A percentile compares a stretch with the other conserved stretches of the same genome.
Conservation (phyloP, 495 filamentous ascomycete genomes). For the Bacidia rubella region DNA sequence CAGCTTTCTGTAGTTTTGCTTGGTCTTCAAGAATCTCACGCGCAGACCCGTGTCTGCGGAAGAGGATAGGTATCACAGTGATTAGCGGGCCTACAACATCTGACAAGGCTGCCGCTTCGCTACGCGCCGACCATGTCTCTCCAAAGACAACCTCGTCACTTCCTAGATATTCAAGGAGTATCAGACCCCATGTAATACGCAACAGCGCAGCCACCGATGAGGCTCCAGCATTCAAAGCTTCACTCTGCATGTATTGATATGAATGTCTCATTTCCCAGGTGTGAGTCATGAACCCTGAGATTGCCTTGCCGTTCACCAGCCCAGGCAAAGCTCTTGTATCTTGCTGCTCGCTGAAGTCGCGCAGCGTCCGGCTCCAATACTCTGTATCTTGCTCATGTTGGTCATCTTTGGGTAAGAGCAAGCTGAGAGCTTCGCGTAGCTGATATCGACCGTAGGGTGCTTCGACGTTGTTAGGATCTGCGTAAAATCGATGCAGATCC, state of each 20-base stretch:
- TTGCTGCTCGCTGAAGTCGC: constrained; percentile 10
- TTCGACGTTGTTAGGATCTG: not conserved
- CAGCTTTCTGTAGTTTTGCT: constrained; percentile 17
- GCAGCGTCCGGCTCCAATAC: constrained; percentile 21
- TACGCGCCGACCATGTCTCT: constrained; percentile 25
- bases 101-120: constrained; percentile 18
- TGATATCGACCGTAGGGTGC: constrained; percentile 13
- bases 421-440: constrained; percentile 18
- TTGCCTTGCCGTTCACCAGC: constrained; percentile 15
- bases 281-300: not conserved
- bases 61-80: constrained; percentile 24
- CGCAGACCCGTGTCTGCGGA: constrained; percentile 15
- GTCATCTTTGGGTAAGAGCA: constrained; percentile 15
- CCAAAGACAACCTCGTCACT: constrained; percentile 23
- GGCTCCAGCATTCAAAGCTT: constrained; percentile 19
- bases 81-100: constrained; percentile 23
- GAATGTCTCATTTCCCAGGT: constrained; percentile 9
- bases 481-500: constrained; percentile 20
- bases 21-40: constrained; percentile 19
- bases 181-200: constrained; percentile 22
- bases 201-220: constrained; percentile 24
- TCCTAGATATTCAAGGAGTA: constrained; percentile 24
- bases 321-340: constrained; percentile 24
- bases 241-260: constrained; percentile 13
- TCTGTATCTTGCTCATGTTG: constrained; percentile 13